These are phyloP conservation scores for Parachaetomium inaequale DNA, from an alignment of 495 filamentous ascomycete genomes.

Conservation along the genomic window DNA sequence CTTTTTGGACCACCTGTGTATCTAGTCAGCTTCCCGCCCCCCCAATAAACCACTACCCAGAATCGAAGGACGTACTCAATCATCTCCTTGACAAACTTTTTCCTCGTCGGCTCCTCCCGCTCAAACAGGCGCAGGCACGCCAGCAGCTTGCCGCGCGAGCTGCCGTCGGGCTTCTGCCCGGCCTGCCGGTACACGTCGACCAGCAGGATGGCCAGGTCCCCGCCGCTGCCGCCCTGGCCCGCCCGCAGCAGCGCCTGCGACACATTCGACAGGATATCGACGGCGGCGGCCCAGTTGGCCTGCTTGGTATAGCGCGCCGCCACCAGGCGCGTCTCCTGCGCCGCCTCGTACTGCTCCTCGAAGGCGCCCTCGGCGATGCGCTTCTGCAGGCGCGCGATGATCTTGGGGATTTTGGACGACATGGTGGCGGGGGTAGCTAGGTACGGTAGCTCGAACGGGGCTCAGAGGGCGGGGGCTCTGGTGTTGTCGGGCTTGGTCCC, in stretches of 20 bases:
- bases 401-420: constrained; percentile 44
- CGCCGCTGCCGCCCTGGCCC: constrained; percentile 86
- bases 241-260: constrained; percentile 81
- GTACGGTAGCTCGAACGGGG: background rate
- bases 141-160: constrained; percentile 56
- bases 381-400: constrained; percentile 48
- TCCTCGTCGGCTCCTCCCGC: constrained; percentile 78
- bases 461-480: background rate
- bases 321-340: constrained; percentile 93
- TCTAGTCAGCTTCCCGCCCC: constrained; percentile 3
- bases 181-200: constrained; percentile 85
- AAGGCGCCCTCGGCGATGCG: constrained; percentile 89
- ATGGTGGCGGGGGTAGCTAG: constrained; percentile 2
- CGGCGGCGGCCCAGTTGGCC: constrained; percentile 74
- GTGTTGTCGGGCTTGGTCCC: background rate
- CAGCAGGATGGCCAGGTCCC: constrained; percentile 80
- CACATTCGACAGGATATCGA: constrained; percentile 81
- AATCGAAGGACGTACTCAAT: constrained; percentile 55
- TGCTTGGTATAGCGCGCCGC: constrained; percentile 87
- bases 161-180: constrained; percentile 65
- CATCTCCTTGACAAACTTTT: constrained; percentile 85
- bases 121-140: constrained; percentile 74
- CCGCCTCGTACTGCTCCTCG: constrained; percentile 75
- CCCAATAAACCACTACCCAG: background rate
- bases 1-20: constrained; percentile 73